Percentiles rank a stretch among this genome's conserved stretches.
Conservation (phyloP, 1,284 basidiomycete species). For the Sanghuangporus baumii region DNA sequence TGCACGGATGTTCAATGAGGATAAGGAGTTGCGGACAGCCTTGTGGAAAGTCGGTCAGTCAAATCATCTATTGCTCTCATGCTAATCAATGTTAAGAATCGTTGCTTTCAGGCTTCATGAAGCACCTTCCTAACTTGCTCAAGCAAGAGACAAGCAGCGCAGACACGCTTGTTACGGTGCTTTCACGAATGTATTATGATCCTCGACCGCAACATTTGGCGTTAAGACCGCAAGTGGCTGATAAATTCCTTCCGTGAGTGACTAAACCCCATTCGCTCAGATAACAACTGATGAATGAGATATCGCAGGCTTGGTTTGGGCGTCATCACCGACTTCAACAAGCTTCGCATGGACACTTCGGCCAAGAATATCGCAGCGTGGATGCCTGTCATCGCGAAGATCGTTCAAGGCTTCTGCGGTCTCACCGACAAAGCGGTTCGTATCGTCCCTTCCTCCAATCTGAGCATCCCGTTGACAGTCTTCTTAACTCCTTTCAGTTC, state of each 20-base stretch:
- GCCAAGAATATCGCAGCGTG: constrained; percentile 95
- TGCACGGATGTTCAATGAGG: constrained; percentile 95
- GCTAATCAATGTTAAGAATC: not conserved
- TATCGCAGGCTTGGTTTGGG: constrained; percentile 75
- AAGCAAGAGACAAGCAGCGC: constrained; percentile 99
- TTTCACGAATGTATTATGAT: constrained; percentile 94
- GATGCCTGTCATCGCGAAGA: constrained; percentile 96
- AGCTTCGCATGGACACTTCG: constrained; percentile 87
- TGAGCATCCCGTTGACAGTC: constrained; percentile 1
- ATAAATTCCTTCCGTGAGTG: constrained; percentile 86
- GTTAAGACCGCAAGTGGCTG: constrained; percentile 77
- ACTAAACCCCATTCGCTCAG: constrained; percentile 1
- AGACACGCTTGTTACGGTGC: constrained; percentile 88
- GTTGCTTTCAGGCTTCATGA: constrained; percentile 84
- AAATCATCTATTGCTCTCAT: constrained; percentile 40
- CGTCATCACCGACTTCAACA: constrained; percentile 88
- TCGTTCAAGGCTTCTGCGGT: constrained; percentile 83
- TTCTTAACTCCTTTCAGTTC: constrained; percentile 50
- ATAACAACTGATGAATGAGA: constrained; percentile 3
- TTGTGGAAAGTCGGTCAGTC: constrained; percentile 98
- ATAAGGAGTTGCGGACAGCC: constrained; percentile 94
- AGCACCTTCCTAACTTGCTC: constrained; percentile 94
- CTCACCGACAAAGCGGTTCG: constrained; percentile 87
- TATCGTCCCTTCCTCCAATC: constrained; percentile 19
- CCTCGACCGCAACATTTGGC: constrained; percentile 80